Evolutionary conservation across 257 asterid genomes (phyloP), one percentile per base, ranked within the genome.

Genomic region (Nicotiana knightiana): DNA sequence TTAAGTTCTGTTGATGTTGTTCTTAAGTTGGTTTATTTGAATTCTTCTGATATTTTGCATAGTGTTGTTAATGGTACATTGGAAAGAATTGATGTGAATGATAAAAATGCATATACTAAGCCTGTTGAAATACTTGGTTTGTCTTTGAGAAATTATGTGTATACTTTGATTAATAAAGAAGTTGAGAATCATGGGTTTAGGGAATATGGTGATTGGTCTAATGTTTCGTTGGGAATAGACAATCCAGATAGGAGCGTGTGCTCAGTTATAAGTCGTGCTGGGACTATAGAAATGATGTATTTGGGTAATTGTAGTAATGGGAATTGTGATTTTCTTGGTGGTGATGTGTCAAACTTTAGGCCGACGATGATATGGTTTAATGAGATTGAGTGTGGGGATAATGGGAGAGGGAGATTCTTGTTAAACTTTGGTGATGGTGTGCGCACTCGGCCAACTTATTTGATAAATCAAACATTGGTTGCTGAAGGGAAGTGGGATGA

Each of bases 401-500:
- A 87, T 85, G 97, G 97, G 64, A 86, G 88, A 62, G 93, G 90
- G 66, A 91, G 99, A 87, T 93, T 85, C 85, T 83, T 95, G 91
- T 83, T 93, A 81, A 87, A 84, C 37, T 94, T 92, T 80, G 89
- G 87, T 68, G 90, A 88, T 81, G 16, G 80, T 4, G 64, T 75
- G 63, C 46, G 35, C 46, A 16, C 46, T 39, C 28, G 17, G 17
- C 80, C 63, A 2, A 75, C 46, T 28, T 51, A 51, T 75, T 53
- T 75, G 80, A 51, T 96, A 6, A 91, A 91, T 76, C 54, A 67
- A 63, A 90, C 96, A 26, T 83, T 95, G 84, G 89, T 93, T 82
- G 85, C 87, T 26, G 99, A 95, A 86, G 99, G 99, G 76, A 93
- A 85, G 82, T 95, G 97, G 97, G 90, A 95, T 53, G 76, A 35